Evolutionary conservation across 441 rosid genomes (phyloP).

Genomic region (Corymbia calophylla): DNA sequence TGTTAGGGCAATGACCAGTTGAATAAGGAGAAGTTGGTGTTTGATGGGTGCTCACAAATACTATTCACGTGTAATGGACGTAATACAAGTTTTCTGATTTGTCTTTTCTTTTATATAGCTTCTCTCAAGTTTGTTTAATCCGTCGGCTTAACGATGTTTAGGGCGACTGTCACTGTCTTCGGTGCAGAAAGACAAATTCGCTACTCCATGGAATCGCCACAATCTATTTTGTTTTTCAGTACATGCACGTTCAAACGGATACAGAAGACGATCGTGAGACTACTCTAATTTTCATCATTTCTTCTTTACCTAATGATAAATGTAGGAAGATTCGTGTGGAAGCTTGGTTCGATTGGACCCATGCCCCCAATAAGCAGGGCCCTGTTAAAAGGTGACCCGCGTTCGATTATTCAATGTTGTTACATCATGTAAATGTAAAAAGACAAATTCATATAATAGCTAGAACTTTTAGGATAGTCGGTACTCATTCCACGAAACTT

Average conservation of each 20-base stretch:
- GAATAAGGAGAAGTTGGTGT: constrained; percentile 17
- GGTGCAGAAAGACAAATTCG: constrained; percentile 5
- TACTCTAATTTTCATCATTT: not conserved
- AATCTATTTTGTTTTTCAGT: not conserved
- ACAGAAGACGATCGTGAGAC: not conserved
- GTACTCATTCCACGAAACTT: not conserved
- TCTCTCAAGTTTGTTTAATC: constrained; percentile 4
- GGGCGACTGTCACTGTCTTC: constrained; percentile 19
- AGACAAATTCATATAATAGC: not conserved
- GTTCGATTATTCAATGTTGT: not conserved
- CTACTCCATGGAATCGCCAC: constrained; percentile 1
- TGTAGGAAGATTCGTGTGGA: not conserved
- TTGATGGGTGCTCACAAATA: constrained; percentile 17
- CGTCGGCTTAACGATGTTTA: constrained; percentile 1
- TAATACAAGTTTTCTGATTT: not conserved
- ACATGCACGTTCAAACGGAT: not conserved
- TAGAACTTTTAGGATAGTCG: not conserved
- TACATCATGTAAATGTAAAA: not conserved
- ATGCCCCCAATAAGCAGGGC: not conserved
- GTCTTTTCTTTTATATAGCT: not conserved
- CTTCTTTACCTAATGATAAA: not conserved
- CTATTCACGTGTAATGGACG: constrained; percentile 34
- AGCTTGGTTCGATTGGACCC: not conserved
- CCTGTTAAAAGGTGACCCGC: not conserved
- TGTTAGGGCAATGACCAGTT: constrained; percentile 27